Base-by-base conservation (phyloP, 1,284 basidiomycete genomes). In the Moniliella sp. region DNA sequence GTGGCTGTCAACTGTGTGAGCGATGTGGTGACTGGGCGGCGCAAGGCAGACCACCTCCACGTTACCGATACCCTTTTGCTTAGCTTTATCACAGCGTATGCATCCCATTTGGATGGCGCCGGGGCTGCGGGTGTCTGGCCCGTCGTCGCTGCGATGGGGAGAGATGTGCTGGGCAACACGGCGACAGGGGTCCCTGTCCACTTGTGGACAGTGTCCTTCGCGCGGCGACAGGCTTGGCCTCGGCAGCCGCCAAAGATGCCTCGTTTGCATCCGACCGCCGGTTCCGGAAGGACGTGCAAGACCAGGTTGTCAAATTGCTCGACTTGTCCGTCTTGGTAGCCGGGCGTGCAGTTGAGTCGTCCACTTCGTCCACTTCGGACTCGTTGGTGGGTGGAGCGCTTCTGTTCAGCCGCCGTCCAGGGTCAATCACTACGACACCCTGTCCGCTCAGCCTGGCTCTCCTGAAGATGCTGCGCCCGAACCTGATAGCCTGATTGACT, bases 281-380 rank as follows among this genome's bases (percentile, higher is more conserved):
- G 13, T 65, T 84, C 34, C 72, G 78, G n/a, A 78, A 82, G 48
- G 88, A 97, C 39, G 64, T 94, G 11, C 83, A 88, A 70, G 88
- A 97, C 38, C 75, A 71, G 0, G 86, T 78, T 49, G 70, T 73
- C 25, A 86, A 80, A 59, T 68, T 94, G 0, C 66, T 84, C 5
- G 91, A 99, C 47, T 66, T 74, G 2, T 77, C 75, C 31, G 69
- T 84, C 4, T 63, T 69, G 2, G 70, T 81, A 36, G 72, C 79
- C 3, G 74, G 76, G 1, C 70, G 75, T 14, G 71, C 75, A 1
- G 70, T 72, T 14, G 84, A 86, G 40, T 69, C 73, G 37, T 70
- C 73, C 9, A 76, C 73, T 17, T 82, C n/a, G n/a, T n/a, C n/a
- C n/a, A n/a, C n/a, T n/a, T n/a, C n/a, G n/a, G n/a, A n/a, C n/a